Base-by-base conservation (phyloP, 768 basidiomycete genomes). In the Pisolithus tinctorius region DNA sequence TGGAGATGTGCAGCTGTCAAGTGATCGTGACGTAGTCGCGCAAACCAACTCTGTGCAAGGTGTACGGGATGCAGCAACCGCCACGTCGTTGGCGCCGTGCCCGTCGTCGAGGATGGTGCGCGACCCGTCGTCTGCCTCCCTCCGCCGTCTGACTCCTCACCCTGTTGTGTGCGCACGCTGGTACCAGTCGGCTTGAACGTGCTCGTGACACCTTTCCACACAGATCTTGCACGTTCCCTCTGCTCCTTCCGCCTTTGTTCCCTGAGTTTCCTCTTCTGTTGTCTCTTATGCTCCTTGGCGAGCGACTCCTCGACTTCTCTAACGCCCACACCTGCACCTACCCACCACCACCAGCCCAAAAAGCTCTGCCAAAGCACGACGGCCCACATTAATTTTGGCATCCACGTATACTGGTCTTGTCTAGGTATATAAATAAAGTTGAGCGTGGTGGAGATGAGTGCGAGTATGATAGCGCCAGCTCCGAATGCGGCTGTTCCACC, bases 341-440 rank as follows among this genome's bases (percentile, higher is more conserved):
- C 92, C 93, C 93, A 97, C 93, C 93, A 97, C 93, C 93, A 97
- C 91, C 92, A 97, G 0, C 90, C 93, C 20, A 96, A 69, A 69
- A 94, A 95, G 67, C 83, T 91, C 74, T 99, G 96, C 96, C 96
- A 99, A 17, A 98, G 79, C 10, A 97, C 82, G 47, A 96, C 83
- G 7, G 88, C 84, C 83, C 92, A 94, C 68, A 92, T 82, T 48
- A 97, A 74, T 23, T 84, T 81, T 0, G 92, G 89, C 51, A 97
- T 76, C 96, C 96, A 98, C n/a, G 82, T 73, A 55, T 89, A 88
- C 59, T 91, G 83, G 55, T 95, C 87, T 60, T 88, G 83, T 48
- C 73, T 73, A 9, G 85, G 84, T 37, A 99, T 87, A 60, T 93
- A 91, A 8, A 94, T 66, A 59, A 97, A 88, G 54, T 94, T 92